phyloP scores from a whole-genome alignment of 768 basidiomycete species.

The Galerina sulciceps region DNA sequence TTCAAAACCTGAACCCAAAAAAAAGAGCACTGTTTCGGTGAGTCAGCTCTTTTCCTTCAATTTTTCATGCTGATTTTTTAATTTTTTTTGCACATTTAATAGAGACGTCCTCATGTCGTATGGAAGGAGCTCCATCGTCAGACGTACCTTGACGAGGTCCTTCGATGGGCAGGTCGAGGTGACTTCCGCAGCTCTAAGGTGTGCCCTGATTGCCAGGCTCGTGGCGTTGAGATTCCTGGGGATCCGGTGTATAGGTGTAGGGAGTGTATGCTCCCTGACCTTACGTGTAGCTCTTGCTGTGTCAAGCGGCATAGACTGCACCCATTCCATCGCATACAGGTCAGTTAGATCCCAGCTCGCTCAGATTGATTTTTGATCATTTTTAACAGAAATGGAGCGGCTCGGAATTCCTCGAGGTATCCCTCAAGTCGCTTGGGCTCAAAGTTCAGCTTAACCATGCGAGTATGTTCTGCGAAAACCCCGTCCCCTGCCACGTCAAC shows the following conservation, averaged over 20 bases:
- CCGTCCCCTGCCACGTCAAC: background rate
- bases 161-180: too few species aligned
- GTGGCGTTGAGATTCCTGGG: background rate
- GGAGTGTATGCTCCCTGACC: constrained; percentile 13
- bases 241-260: background rate
- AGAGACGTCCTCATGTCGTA: too few species aligned
- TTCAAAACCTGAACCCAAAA: too few species aligned
- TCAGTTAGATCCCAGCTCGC: background rate
- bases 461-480: background rate
- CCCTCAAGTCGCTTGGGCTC: constrained; percentile 1
- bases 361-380: background rate
- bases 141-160: too few species aligned
- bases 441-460: background rate
- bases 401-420: background rate
- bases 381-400: background rate
- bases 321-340: constrained; percentile 9
- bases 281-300: constrained; percentile 10
- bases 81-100: too few species aligned
- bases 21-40: too few species aligned
- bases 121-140: too few species aligned
- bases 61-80: too few species aligned
- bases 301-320: constrained; percentile 1
- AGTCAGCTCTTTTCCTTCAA: too few species aligned
- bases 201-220: constrained; percentile 9
- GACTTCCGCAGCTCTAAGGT: too few species aligned